Conservation (phyloP, 805 yeast species). For the Pichia membranifaciens region DNA sequence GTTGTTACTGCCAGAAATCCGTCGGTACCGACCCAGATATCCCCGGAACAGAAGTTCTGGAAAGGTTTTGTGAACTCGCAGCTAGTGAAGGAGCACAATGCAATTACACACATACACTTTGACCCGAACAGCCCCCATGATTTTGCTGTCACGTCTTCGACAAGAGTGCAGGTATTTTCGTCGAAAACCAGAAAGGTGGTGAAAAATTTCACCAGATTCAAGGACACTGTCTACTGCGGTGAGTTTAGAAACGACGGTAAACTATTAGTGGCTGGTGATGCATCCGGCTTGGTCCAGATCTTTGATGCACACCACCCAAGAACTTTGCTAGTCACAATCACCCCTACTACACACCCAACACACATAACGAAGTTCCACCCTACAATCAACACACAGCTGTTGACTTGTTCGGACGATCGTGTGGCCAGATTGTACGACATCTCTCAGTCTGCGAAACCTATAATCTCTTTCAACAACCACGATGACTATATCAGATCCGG, state of each 20-base stretch:
- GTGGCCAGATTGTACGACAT: constrained; percentile 85
- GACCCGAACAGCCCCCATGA: constrained; percentile 84
- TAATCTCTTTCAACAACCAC: constrained; percentile 65
- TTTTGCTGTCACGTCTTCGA: constrained; percentile 87
- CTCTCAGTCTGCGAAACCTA: constrained; percentile 67
- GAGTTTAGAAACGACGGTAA: constrained; percentile 90
- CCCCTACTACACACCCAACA: constrained; percentile 82
- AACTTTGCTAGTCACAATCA: constrained; percentile 69
- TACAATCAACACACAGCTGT: constrained; percentile 59
- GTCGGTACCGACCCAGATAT: constrained; percentile 73
- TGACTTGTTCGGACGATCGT: constrained; percentile 90
- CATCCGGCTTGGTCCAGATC: constrained; percentile 85
- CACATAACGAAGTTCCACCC: constrained; percentile 94
- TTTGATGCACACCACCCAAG: constrained; percentile 76
- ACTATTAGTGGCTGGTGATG: constrained; percentile 89
- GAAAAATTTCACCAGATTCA: constrained; percentile 81
- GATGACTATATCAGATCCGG: constrained; percentile 86
- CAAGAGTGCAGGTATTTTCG: constrained; percentile 87
- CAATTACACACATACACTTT: constrained; percentile 82
- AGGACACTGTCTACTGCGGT: constrained; percentile 87
- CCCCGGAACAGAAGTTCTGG: constrained; percentile 95
- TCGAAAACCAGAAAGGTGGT: constrained; percentile 90
- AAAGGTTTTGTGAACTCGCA: constrained; percentile 79
- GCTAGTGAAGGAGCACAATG: constrained; percentile 86
- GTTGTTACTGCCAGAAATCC: constrained; percentile 64